Evolutionary conservation across 805 yeast genomes (phyloP), one percentile per base, ranked within the genome.

Genomic region (Naumovozyma castellii): DNA sequence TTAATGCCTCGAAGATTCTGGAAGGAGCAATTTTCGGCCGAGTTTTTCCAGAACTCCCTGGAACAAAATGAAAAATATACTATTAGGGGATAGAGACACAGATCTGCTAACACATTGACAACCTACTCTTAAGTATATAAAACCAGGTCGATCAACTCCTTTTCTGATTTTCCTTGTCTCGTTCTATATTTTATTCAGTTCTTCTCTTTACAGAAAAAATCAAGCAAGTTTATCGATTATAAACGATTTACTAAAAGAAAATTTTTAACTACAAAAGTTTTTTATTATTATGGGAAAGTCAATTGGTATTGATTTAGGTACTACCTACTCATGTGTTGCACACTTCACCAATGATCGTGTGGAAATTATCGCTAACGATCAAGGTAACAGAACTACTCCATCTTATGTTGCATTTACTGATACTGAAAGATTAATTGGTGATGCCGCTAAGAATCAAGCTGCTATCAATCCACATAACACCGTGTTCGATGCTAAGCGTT

Each of bases 381-480:
- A 87, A 74, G 97, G 97, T 79, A 87, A 87, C 78, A 85, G 97
- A 76, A 87, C 88, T 44, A 88, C 97, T 42, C 96, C 97, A 43
- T 88, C 96, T 25, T 88, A 82, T 64, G 97, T 88, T 42, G 95
- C 95, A 33, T 87, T 87, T 73, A 84, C 95, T 40, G 92, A 83
- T 53, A 76, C 83, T 41, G 97, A 87, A 73, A 80, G 96, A 71
- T 73, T 86, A 58, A 84, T 86, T 59, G 96, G 96, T 71, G 96
- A 86, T 66, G 90, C 96, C 52, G 97, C 96, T 50, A 87, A 87
- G 80, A 87, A 88, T 69, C 97, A 87, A 72, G 96, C 96, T 48
- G 88, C 95, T 42, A 78, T 87, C 65, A 87, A 87, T 73, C 95
- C 94, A 48, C 63, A 71, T 42, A 88, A 88, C 76, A 88, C 96